A percentile compares a stretch with the other conserved stretches of the same genome.
Evolutionary conservation across 129 eudicot species (phyloP).

Genomic region (Flaveria linearis): DNA sequence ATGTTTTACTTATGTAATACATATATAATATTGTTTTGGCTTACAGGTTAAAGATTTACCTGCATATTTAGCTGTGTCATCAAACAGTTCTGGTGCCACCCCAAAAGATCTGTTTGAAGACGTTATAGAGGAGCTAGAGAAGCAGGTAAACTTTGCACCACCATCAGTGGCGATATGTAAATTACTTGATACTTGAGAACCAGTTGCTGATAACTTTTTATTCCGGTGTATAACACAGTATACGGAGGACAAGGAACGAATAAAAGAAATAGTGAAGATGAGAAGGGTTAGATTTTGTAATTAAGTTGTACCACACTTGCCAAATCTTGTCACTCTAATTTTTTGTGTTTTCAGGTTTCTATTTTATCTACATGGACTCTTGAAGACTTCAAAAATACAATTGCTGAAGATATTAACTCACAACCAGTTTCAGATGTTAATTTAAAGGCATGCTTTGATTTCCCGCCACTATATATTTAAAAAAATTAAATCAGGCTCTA

Average conservation of each 20-base stretch:
- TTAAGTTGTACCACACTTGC: not conserved
- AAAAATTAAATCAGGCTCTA: not conserved
- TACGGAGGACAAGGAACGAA: slow-evolving; percentile 62
- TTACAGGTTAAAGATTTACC: slow-evolving; percentile 79
- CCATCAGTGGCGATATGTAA: not conserved
- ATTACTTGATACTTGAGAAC: not conserved
- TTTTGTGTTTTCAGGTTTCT: slow-evolving; percentile 47
- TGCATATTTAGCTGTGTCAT: slow-evolving; percentile 81
- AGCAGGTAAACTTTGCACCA: slow-evolving; percentile 53
- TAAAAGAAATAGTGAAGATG: slow-evolving; percentile 77
- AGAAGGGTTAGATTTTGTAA: slow-evolving; percentile 49
- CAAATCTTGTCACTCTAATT: slow-evolving; percentile 4
- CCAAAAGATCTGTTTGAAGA: slow-evolving; percentile 93
- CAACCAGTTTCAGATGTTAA: slow-evolving; percentile 60
- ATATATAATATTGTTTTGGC: slow-evolving; percentile 11
- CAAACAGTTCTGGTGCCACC: slow-evolving; percentile 80
- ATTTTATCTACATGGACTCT: slow-evolving; percentile 69
- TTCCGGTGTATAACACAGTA: slow-evolving; percentile 45
- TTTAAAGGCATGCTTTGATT: slow-evolving; percentile 55
- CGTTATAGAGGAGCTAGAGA: slow-evolving; percentile 87
- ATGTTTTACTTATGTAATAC: slow-evolving; percentile 9
- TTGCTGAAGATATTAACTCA: slow-evolving; percentile 54
- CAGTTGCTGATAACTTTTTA: not conserved
- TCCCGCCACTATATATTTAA: not conserved
- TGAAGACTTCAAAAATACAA: slow-evolving; percentile 71